phyloP scores from a whole-genome alignment of 1,284 basidiomycete genomes.

The Papiliotrema flavescens region DNA sequence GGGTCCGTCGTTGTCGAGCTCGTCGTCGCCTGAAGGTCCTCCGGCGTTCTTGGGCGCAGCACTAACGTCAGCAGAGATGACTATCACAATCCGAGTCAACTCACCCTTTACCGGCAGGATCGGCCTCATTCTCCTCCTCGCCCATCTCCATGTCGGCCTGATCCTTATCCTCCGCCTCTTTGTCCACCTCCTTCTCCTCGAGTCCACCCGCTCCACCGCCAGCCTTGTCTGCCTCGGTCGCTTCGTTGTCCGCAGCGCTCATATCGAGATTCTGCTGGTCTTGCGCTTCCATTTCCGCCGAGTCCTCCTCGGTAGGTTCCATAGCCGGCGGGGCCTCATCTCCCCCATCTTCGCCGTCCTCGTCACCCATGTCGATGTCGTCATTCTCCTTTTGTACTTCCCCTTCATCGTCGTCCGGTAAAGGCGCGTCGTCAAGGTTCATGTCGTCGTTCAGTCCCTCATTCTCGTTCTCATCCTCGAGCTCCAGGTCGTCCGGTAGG shows the following conservation, averaged over 20 bases:
- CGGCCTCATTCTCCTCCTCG: slow-evolving; percentile 40
- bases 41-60: slow-evolving; percentile 23
- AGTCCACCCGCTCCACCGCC: slow-evolving; percentile 37
- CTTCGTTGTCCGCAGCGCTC: slow-evolving; percentile 35
- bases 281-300: slow-evolving; percentile 30
- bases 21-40: slow-evolving; percentile 33
- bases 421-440: slow-evolving; percentile 16
- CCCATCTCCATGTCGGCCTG: slow-evolving; percentile 31
- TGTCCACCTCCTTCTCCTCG: slow-evolving; percentile 33
- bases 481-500: slow-evolving; percentile 75
- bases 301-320: slow-evolving; percentile 43
- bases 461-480: slow-evolving; percentile 56
- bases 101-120: slow-evolving; percentile 32
- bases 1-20: slow-evolving; percentile 36
- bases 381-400: slow-evolving; percentile 35
- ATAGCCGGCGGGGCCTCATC: slow-evolving; percentile 40
- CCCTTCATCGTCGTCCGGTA: slow-evolving; percentile 44
- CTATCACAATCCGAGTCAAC: background rate
- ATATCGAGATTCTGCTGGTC: slow-evolving; percentile 39
- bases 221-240: slow-evolving; percentile 35
- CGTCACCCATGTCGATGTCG: slow-evolving; percentile 30
- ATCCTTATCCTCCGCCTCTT: slow-evolving; percentile 25
- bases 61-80: slow-evolving; percentile 1
- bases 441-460: slow-evolving; percentile 24
- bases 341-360: slow-evolving; percentile 38